Conservation (phyloP, 495 filamentous ascomycete species). For the Bryoglossum gracile region DNA sequence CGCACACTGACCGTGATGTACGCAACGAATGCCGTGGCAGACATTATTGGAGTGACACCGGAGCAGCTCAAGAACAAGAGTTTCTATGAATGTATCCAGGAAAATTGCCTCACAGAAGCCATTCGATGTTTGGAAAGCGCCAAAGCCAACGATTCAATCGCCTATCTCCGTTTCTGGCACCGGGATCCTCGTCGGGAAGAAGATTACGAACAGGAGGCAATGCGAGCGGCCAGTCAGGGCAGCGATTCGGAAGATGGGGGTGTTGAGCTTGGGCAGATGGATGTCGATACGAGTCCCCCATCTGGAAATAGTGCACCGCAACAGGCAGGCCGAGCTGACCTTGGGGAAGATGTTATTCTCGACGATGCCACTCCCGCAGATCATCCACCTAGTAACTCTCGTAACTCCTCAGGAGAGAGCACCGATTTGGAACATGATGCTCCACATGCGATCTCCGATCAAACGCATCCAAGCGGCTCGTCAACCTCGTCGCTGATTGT, state of each 20-base stretch:
- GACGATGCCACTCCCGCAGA: background rate
- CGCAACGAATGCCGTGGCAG: constrained; percentile 64
- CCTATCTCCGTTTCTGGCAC: constrained; percentile 86
- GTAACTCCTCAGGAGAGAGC: constrained; percentile 10
- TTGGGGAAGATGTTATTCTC: background rate
- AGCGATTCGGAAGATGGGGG: constrained; percentile 26
- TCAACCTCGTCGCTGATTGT: constrained; percentile 9
- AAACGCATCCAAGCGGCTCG: constrained; percentile 5
- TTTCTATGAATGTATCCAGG: constrained; percentile 76
- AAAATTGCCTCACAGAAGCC: constrained; percentile 67
- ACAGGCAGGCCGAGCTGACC: background rate
- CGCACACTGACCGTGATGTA: constrained; percentile 81
- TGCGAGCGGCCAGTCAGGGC: constrained; percentile 19
- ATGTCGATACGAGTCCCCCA: constrained; percentile 26
- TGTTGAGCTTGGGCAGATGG: constrained; percentile 26
- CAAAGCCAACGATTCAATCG: constrained; percentile 90
- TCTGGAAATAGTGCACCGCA: background rate
- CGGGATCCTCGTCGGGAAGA: constrained; percentile 56
- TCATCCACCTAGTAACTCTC: background rate
- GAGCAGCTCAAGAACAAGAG: constrained; percentile 61
- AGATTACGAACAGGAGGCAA: constrained; percentile 26
- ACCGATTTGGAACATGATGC: constrained; percentile 15
- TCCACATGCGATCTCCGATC: constrained; percentile 11
- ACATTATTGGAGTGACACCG: constrained; percentile 62
- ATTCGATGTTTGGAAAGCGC: constrained; percentile 74